A percentile compares a stretch with the other conserved stretches of the same genome.
phyloP scores from a whole-genome alignment of 257 asterid genomes.

The Avicennia marina region DNA sequence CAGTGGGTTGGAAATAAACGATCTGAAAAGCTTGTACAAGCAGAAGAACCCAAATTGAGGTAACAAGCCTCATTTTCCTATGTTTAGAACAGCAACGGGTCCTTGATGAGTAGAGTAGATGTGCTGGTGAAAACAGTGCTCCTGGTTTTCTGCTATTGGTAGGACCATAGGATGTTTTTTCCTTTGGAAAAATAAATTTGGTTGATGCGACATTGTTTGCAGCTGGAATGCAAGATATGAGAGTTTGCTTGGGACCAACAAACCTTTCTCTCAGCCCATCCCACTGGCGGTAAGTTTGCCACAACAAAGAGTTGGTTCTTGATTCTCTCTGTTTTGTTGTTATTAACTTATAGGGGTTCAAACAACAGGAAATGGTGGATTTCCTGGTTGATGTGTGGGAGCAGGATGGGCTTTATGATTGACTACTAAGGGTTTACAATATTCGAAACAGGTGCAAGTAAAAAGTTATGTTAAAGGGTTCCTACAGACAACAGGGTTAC shows the following conservation, averaged over 20 bases:
- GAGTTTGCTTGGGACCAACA: constrained; percentile 74
- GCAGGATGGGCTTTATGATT: constrained; percentile 60
- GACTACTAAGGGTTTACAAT: too few relatives aligned
- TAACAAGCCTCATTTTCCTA: constrained; percentile 8
- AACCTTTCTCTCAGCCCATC: constrained; percentile 74
- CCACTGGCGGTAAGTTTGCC: constrained; percentile 71
- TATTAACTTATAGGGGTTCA: not conserved
- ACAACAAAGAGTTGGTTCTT: not conserved
- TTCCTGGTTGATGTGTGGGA: constrained; percentile 67
- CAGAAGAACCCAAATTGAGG: constrained; percentile 66
- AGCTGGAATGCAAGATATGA: constrained; percentile 83
- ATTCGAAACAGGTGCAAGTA: not conserved
- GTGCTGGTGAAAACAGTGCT: too few relatives aligned
- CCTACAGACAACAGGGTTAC: not conserved
- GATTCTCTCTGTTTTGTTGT: constrained; percentile 5
- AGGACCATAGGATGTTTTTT: too few relatives aligned
- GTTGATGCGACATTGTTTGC: constrained; percentile 16
- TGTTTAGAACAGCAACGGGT: not conserved
- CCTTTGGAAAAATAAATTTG: not conserved
- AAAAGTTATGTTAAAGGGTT: not conserved
- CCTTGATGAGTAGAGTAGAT: not conserved
- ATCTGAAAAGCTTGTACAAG: constrained; percentile 29
- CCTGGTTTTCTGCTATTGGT: too few relatives aligned
- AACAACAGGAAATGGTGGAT: constrained; percentile 67
- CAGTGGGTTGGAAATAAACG: constrained; percentile 79